A percentile compares a stretch with the other conserved stretches of the same genome.
phyloP scores from a whole-genome alignment of 768 basidiomycete species.

The Flagelloscypha sp. region DNA sequence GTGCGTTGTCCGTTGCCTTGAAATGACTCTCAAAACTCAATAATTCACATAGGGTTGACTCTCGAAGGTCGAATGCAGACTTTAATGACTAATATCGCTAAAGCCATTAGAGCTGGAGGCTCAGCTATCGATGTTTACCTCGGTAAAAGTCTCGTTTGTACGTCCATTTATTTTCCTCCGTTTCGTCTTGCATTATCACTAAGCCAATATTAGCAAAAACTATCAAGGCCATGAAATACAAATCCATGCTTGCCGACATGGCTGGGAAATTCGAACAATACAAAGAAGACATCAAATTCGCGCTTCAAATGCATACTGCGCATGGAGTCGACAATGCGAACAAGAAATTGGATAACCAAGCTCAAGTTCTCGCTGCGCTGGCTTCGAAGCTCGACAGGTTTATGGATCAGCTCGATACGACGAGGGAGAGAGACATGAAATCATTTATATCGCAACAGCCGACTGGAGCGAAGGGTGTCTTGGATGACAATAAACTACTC shows the following conservation, averaged over 20 bases:
- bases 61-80: slow-evolving; percentile 23
- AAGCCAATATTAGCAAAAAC: slow-evolving; percentile 22
- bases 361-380: slow-evolving; percentile 13
- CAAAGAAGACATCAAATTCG: slow-evolving; percentile 25
- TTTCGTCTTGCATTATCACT: too few species aligned
- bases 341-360: slow-evolving; percentile 19
- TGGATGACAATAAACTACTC: slow-evolving; percentile 25
- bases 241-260: slow-evolving; percentile 26
- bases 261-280: slow-evolving; percentile 25
- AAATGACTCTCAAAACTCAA: too few species aligned
- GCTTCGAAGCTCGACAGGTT: too few species aligned
- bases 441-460: slow-evolving; percentile 31
- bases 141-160: slow-evolving; percentile 34
- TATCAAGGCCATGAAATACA: slow-evolving; percentile 28
- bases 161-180: too few species aligned
- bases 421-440: slow-evolving; percentile 29
- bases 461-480: slow-evolving; percentile 28
- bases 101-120: slow-evolving; percentile 35
- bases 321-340: slow-evolving; percentile 27
- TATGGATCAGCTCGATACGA: slow-evolving; percentile 28
- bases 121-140: slow-evolving; percentile 38
- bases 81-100: slow-evolving; percentile 21
- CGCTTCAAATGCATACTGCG: slow-evolving; percentile 29
- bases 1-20: too few species aligned
- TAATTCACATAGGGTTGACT: too few species aligned